These are phyloP conservation scores for Lactarius indigo DNA, from an alignment of 768 basidiomycete genomes.

Conservation along the genomic window DNA sequence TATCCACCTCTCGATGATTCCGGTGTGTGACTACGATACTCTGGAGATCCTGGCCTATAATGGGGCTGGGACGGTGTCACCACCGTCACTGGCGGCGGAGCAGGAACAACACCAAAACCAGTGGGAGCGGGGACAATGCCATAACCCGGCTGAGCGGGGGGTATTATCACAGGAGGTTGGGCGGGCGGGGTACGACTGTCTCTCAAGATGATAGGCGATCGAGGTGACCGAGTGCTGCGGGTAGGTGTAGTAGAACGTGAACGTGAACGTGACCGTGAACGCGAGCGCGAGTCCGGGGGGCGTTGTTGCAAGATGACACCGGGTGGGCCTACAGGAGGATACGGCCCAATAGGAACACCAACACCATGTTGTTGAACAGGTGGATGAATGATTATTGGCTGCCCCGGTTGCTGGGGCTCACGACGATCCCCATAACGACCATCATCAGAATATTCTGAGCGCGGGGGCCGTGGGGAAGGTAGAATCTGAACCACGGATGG, in stretches of 20 bases:
- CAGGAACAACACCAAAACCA: not conserved
- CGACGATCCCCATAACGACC: not conserved
- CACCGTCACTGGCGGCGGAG: not conserved
- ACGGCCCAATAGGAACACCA: not conserved
- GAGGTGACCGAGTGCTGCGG: not conserved
- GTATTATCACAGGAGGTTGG: not conserved
- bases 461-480: not conserved
- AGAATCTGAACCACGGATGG: not conserved
- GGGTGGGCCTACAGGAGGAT: not conserved
- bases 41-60: not conserved
- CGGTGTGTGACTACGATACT: conserved; percentile 2
- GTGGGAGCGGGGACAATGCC: not conserved
- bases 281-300: not conserved
- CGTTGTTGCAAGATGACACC: not conserved
- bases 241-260: not conserved
- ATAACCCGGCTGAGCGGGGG: not conserved
- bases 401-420: not conserved
- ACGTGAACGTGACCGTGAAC: no score
- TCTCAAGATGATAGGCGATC: not conserved
- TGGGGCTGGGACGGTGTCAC: not conserved
- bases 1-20: not conserved
- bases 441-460: not conserved
- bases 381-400: conserved; percentile 17
- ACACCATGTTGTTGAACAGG: not conserved
- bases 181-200: not conserved